Evolutionary conservation across 768 basidiomycete genomes (phyloP), one percentile per base, ranked within the genome.

Genomic region (Galerina marginata): DNA sequence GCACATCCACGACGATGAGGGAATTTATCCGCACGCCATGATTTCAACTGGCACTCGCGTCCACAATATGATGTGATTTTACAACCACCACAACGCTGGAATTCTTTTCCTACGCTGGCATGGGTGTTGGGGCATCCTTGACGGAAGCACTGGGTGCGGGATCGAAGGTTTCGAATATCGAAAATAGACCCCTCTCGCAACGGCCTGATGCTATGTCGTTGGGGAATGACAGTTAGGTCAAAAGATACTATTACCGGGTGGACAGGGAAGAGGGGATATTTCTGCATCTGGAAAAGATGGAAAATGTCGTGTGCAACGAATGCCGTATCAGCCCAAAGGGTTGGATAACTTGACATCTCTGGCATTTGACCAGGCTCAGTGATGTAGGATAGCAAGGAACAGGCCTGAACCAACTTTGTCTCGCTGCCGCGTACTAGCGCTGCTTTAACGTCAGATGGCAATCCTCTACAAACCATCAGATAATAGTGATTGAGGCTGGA

Each of bases 241-340:
- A 36, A 14, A 29, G 43, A 10, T 29, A 36, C 43, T 20, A 62
- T n/a, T 9, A 25, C 12, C 23, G 54, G 61, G 23, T 52, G 49
- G 20, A 64, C 54, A 11, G 62, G 58, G 4, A 54, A 59, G 7
- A 54, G 54, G 7, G 58, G 62, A n/a, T 47, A 43, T n/a, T 51
- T 16, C 15, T 60, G 62, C 58, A 64, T 64, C 45, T 64, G 54
- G 38, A 64, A 64, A 25, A 60, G 60, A n/a, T 59, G 58, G 45
- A 56, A 64, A 5, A 64, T 20, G 26, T 29, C 9, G 12, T 52
- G 54, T 14, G 54, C 58, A 11, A 40, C 29, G 5, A 36, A 2
- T 6, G 37, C 15, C 2, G 36, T 44, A 7, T 15, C 5, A 5
- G 20, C 16, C 9, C n/a, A 25, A 29, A 23, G 33, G 11, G 20